Evolutionary conservation across 2,329 filamentous ascomycete species (phyloP).

Genomic region (Hirsutella rhossiliensis): DNA sequence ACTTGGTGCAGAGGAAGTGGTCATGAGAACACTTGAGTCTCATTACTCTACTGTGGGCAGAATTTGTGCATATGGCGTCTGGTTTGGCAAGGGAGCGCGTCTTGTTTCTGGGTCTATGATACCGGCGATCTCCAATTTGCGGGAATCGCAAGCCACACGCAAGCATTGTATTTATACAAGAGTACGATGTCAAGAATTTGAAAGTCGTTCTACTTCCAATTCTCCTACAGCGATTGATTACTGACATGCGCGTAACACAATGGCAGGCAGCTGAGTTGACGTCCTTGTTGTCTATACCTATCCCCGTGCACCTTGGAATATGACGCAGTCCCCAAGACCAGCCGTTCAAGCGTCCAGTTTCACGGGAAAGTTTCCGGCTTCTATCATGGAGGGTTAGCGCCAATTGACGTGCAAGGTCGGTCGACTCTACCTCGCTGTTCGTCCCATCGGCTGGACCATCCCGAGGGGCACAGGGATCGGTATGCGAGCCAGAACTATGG

Average conservation of each 20-base stretch:
- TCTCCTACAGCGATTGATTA: conserved; percentile 3
- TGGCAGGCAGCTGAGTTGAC: conserved; percentile 18
- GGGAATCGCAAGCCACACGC: neutral
- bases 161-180: neutral
- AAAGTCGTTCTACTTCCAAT: conserved; percentile 7
- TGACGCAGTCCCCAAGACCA: neutral
- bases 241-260: conserved; percentile 21
- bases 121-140: neutral
- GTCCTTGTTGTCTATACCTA: conserved; percentile 14
- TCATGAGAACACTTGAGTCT: too few species aligned
- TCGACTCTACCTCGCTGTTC: conserved; percentile 74
- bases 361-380: conserved; percentile 56
- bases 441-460: conserved; percentile 92
- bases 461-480: conserved; percentile 91
- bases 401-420: neutral
- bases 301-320: neutral
- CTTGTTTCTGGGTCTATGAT: neutral
- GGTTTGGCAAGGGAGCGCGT: neutral
- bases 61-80: neutral
- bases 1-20: too few species aligned
- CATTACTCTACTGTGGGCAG: neutral
- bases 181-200: conserved; percentile 1
- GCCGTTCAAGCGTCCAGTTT: conserved; percentile 36
- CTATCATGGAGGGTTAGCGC: conserved; percentile 23
- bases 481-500: conserved; percentile 88